A percentile compares a stretch with the other conserved stretches of the same genome.
These are phyloP conservation scores for Corymbia citriodora DNA, from an alignment of 441 rosid species.

Conservation along the genomic window DNA sequence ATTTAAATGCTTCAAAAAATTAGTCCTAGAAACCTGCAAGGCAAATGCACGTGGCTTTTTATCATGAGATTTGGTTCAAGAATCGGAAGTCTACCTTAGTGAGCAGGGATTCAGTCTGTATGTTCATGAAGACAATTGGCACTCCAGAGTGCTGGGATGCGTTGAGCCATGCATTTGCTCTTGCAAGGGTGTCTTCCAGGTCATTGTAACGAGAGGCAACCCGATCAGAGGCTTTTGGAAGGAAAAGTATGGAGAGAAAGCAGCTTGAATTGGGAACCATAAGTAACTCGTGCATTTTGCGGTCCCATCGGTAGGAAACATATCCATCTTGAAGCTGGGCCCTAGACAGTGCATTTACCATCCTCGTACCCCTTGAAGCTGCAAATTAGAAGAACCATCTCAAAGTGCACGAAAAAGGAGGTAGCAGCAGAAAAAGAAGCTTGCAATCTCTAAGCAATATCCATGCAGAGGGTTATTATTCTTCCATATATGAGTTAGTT, in stretches of 20 bases:
- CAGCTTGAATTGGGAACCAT: constrained; percentile 69
- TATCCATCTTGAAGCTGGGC: constrained; percentile 88
- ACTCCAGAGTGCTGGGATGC: constrained; percentile 82
- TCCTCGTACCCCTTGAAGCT: constrained; percentile 76
- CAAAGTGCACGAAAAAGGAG: background rate
- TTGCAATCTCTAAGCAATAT: background rate
- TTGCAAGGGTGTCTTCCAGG: constrained; percentile 88
- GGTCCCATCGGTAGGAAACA: constrained; percentile 84
- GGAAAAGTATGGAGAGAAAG: constrained; percentile 79
- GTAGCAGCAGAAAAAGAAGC: background rate
- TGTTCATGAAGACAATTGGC: constrained; percentile 79
- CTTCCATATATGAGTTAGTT: background rate
- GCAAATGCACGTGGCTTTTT: background rate
- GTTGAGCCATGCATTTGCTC: constrained; percentile 84
- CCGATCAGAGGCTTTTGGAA: constrained; percentile 78
- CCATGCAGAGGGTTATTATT: background rate
- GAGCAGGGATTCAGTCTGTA: constrained; percentile 87
- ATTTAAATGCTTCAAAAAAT: background rate
- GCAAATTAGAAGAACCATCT: constrained; percentile 8
- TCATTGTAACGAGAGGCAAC: constrained; percentile 82
- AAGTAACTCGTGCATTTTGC: constrained; percentile 57
- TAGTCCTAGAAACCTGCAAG: background rate
- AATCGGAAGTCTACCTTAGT: constrained; percentile 58
- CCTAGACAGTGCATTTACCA: constrained; percentile 58
- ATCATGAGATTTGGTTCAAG: background rate